These are phyloP conservation scores for Aspergillus texensis DNA, from an alignment of 2,329 filamentous ascomycete genomes.

Conservation along the genomic window DNA sequence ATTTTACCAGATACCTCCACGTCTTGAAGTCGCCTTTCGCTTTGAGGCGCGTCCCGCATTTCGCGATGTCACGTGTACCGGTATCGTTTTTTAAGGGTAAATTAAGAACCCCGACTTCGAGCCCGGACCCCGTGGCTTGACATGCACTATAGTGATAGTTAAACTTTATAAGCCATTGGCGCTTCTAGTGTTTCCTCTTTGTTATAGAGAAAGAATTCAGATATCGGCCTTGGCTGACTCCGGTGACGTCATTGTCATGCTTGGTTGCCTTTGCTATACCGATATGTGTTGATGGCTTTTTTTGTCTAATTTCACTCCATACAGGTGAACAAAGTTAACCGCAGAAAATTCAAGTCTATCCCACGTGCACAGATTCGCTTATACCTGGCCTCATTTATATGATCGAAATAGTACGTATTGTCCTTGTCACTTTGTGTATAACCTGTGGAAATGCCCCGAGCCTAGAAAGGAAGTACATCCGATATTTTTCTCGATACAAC, in stretches of 20 bases:
- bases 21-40: background rate
- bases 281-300: background rate
- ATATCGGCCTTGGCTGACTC: background rate
- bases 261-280: background rate
- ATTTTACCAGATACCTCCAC: background rate
- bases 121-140: no score
- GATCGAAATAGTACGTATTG: no score
- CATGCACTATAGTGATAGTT: no score
- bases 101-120: background rate
- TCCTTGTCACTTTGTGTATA: no score
- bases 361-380: no score
- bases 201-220: background rate
- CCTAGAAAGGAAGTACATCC: no score
- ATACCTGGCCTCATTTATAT: no score
- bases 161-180: background rate
- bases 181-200: background rate
- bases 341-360: no score
- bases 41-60: constrained; percentile 3
- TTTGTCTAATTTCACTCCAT: no score
- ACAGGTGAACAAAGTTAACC: no score
- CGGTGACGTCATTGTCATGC: background rate
- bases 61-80: background rate
- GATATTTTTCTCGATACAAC: background rate
- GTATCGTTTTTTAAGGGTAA: background rate
- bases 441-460: no score